These are phyloP conservation scores for Colletotrichum sp. DNA, from an alignment of 2,329 filamentous ascomycete genomes.

Conservation along the genomic window DNA sequence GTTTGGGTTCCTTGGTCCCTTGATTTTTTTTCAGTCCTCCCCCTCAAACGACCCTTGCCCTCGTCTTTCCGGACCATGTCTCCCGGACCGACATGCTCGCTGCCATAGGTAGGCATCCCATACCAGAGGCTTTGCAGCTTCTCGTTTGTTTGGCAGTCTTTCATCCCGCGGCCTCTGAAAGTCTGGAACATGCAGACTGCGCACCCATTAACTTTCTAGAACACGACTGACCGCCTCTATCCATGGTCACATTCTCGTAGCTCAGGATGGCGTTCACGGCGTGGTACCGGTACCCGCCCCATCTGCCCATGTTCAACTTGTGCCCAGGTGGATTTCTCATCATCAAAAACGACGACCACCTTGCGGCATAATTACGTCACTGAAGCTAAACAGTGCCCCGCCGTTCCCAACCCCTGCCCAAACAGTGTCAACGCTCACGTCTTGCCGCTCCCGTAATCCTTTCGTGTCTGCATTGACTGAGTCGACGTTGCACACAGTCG, in stretches of 20 bases:
- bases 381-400: background rate
- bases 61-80: background rate
- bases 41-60: background rate
- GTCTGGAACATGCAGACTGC: background rate
- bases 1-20: slow-evolving; percentile 9
- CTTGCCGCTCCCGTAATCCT: background rate
- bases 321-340: background rate
- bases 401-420: background rate
- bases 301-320: background rate
- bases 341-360: background rate
- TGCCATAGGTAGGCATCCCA: background rate
- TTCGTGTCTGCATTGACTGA: slow-evolving; percentile 4
- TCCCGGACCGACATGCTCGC: background rate
- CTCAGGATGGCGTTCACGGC: background rate
- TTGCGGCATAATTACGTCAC: slow-evolving; percentile 14
- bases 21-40: background rate
- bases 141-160: background rate
- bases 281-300: background rate
- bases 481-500: background rate
- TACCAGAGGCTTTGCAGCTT: background rate
- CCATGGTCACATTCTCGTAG: too few species aligned
- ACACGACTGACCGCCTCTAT: background rate
- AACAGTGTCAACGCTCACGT: background rate
- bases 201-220: background rate
- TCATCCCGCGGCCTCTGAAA: background rate